Conservation (phyloP, 192 early-diverging fungal species). For the Podila epigama region DNA sequence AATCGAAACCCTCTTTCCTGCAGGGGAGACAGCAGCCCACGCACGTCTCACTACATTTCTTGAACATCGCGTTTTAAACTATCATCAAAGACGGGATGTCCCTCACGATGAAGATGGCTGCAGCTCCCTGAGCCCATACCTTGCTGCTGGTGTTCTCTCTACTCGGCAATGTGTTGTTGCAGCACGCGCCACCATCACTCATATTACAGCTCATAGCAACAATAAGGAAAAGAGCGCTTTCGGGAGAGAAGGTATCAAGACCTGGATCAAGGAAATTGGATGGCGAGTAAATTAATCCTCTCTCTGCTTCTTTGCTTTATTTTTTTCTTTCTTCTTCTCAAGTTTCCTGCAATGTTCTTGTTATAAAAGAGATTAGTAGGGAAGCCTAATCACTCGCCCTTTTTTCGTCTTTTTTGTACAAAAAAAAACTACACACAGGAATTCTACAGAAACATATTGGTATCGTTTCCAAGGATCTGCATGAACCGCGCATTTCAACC, state of each 20-base stretch:
- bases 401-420: not conserved
- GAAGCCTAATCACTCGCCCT: not conserved
- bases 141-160: constrained; percentile 59
- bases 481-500: constrained; percentile 66
- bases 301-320: not conserved
- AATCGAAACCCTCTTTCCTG: constrained; percentile 39
- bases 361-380: no score
- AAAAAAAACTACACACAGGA: no score
- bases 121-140: constrained; percentile 59
- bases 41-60: constrained; percentile 50
- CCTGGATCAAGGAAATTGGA: constrained; percentile 70
- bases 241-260: constrained; percentile 59
- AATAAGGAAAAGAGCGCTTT: constrained; percentile 55
- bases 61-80: constrained; percentile 23
- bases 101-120: constrained; percentile 50
- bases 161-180: constrained; percentile 54
- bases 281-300: constrained; percentile 54
- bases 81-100: constrained; percentile 55
- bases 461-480: constrained; percentile 67
- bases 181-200: constrained; percentile 50
- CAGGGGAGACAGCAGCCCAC: constrained; percentile 59
- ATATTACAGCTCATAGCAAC: no score
- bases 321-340: no score
- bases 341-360: no score
- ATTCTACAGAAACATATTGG: constrained; percentile 71